Evolutionary conservation across 257 asterid species (phyloP).

Genomic region (Solanum appendiculatum): DNA sequence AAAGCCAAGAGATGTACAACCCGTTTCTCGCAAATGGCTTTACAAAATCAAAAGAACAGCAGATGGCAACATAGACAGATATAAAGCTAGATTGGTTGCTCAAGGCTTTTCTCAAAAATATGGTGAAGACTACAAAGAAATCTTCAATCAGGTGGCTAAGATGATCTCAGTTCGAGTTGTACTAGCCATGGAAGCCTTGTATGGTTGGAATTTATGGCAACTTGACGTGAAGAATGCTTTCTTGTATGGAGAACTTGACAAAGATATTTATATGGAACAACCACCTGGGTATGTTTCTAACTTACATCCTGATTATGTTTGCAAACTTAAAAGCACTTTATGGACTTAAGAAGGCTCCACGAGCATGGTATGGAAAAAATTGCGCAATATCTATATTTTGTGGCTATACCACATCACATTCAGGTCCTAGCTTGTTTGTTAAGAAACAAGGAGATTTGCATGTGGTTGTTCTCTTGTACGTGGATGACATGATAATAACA

Average conservation of each 20-base stretch:
- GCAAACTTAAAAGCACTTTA: neutral
- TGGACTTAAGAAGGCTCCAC: neutral
- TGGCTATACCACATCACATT: neutral
- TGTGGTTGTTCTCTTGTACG: neutral
- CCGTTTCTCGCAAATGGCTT: neutral
- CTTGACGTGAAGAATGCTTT: neutral
- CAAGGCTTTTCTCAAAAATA: neutral
- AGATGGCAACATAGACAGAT: neutral
- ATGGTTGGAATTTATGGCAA: neutral
- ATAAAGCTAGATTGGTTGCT: neutral
- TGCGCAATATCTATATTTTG: no score
- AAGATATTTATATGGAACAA: neutral
- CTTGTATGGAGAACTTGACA: no score
- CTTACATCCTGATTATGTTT: neutral
- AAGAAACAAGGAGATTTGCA: neutral
- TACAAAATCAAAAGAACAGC: neutral
- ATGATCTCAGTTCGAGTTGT: neutral
- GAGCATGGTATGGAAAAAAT: neutral
- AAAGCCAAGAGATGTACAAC: neutral
- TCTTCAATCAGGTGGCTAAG: neutral
- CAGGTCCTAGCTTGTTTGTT: neutral
- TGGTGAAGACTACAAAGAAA: neutral
- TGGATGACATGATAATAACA: neutral
- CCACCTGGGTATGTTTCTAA: neutral
- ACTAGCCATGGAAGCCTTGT: neutral